Percentiles rank a stretch among this genome's conserved stretches.
phyloP scores from a whole-genome alignment of 2,329 filamentous ascomycete species.

The Diaporthe sp. region DNA sequence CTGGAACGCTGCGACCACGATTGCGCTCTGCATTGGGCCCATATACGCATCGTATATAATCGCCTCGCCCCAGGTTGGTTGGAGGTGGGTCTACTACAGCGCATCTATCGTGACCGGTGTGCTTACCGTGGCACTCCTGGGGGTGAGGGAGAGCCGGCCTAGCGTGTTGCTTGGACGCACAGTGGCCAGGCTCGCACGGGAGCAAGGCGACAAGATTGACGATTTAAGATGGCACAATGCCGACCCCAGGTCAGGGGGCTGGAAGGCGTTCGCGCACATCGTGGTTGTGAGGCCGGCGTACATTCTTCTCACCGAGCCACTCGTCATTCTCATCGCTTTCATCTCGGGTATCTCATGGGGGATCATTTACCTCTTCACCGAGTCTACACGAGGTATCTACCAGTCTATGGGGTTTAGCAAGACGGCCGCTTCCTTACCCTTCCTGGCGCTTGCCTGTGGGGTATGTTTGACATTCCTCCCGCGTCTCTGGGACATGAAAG shows the following conservation, averaged over 20 bases:
- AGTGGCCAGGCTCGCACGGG: slow-evolving; percentile 32
- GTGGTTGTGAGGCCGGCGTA: slow-evolving; percentile 52
- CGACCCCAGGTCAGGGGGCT: slow-evolving; percentile 44
- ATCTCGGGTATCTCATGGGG: slow-evolving; percentile 55
- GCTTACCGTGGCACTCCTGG: slow-evolving; percentile 47
- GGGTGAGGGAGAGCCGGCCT: slow-evolving; percentile 56
- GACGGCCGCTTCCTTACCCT: slow-evolving; percentile 49
- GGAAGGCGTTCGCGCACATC: slow-evolving; percentile 49
- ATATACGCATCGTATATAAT: slow-evolving; percentile 53
- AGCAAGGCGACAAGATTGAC: slow-evolving; percentile 25
- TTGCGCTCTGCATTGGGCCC: slow-evolving; percentile 55
- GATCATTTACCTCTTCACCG: slow-evolving; percentile 60
- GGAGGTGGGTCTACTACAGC: slow-evolving; percentile 58
- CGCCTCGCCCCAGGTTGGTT: slow-evolving; percentile 38
- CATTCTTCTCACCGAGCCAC: slow-evolving; percentile 57
- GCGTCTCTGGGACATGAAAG: slow-evolving; percentile 51
- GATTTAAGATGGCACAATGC: slow-evolving; percentile 47
- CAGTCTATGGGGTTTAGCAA: slow-evolving; percentile 46
- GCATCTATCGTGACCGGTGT: slow-evolving; percentile 50
- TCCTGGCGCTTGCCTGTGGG: slow-evolving; percentile 52
- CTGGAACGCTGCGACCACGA: slow-evolving; percentile 55
- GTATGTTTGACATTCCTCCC: slow-evolving; percentile 53
- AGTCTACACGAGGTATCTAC: slow-evolving; percentile 54
- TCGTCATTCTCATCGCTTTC: slow-evolving; percentile 54
- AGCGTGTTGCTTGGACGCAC: slow-evolving; percentile 49